Evolutionary conservation across 164 flowering plant species (phyloP), one percentile per base, ranked within the genome.

Genomic region (Echeveria elegans): DNA sequence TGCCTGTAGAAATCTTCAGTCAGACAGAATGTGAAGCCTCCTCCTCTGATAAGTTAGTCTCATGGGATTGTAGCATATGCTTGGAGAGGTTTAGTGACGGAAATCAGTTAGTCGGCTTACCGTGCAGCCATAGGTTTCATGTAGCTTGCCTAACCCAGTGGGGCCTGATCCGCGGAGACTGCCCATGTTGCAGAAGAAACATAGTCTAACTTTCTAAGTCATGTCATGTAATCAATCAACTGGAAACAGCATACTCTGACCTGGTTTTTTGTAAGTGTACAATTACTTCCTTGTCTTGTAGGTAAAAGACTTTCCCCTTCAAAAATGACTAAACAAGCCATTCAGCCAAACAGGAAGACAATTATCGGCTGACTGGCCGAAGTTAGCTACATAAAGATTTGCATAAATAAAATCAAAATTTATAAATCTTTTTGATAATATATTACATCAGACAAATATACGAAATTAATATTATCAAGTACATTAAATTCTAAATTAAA

Each of bases 61-160:
- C 74, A 18, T 37, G 23, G 32, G 92, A 85, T 18, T 87, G 89
- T 68, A 81, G 88, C 69, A 80, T 80, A 74, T 80, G 83, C 41
- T 60, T 53, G 36, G 56, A 66, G 72, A 79, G 79, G 63, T 88
- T 85, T 69, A 38, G 6, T 61, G 81, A 77, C 1, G 92, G 88
- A 60, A 92, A 86, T 38, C 65, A 75, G 56, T 77, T 89, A 56
- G 73, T 83, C 24, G 53, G 77, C 70, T 68, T 92, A 64, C 82
- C 86, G 0, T 92, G 97, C 69, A 75, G 66, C 48, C 97, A 92
- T 63, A 77, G 80, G 71, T 92, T 85, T 71, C 97, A 92, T 72
- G 73, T 74, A 5, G 32, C 68, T 12, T 92, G 96, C 82, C 73
- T 92, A 74, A 74, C 75, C 64, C 92, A 92, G 0, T 92, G 94